Conservation (phyloP, 225 moss, liverwort and hornwort genomes). For the Rhytidiadelphus loreus region DNA sequence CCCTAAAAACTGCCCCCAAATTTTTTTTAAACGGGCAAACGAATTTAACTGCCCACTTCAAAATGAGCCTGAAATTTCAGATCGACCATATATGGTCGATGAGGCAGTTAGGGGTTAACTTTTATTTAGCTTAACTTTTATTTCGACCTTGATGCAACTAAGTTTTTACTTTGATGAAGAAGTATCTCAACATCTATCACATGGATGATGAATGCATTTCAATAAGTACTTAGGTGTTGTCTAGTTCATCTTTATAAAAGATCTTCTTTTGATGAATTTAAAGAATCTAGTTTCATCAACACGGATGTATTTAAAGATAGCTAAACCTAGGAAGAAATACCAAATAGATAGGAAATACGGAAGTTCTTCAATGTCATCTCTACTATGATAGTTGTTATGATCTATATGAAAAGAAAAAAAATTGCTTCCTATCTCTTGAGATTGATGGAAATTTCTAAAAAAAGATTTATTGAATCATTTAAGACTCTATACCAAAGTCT, state of each 20-base stretch:
- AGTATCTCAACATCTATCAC: not conserved
- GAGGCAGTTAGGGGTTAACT: too few relatives aligned
- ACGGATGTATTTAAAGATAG: not conserved
- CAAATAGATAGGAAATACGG: not conserved
- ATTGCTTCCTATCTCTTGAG: not conserved
- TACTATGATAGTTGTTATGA: not conserved
- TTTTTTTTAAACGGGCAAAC: too few relatives aligned
- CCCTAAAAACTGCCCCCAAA: too few relatives aligned
- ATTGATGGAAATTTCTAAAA: too few relatives aligned
- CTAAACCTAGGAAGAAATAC: not conserved
- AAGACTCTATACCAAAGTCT: not conserved
- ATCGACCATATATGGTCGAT: too few relatives aligned
- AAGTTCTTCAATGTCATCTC: not conserved
- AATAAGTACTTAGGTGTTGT: not conserved
- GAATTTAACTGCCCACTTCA: too few relatives aligned
- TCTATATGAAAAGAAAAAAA: not conserved
- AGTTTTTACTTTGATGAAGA: not conserved
- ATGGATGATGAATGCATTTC: not conserved
- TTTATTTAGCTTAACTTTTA: not conserved
- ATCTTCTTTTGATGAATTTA: not conserved
- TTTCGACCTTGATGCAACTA: too few relatives aligned
- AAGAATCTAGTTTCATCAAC: not conserved
- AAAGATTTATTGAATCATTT: not conserved
- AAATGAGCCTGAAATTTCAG: too few relatives aligned
- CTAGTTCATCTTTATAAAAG: not conserved